Conservation (phyloP, 179 eudicot species). For the Drosera spatulata region DNA sequence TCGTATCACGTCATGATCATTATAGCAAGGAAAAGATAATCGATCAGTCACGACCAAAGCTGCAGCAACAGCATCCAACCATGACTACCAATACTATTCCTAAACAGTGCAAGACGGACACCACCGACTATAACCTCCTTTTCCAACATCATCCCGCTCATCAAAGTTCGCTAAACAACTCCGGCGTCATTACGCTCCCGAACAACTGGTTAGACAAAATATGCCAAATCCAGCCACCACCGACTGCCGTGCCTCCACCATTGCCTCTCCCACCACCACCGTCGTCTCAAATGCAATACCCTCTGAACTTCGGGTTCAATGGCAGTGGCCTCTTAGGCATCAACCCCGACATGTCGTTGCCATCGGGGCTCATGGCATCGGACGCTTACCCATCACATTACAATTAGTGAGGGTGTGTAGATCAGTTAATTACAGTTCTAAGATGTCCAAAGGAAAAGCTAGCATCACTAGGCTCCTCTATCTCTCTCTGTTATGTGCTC, state of each 20-base stretch:
- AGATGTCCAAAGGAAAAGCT: no score
- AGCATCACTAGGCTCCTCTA: no score
- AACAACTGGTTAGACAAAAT: conserved; percentile 7
- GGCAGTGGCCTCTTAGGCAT: conserved; percentile 1
- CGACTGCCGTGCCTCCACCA: background rate
- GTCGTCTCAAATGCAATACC: background rate
- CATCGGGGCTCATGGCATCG: background rate
- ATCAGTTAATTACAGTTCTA: background rate
- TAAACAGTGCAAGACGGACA: conserved; percentile 32
- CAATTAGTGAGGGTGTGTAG: background rate
- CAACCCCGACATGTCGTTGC: background rate
- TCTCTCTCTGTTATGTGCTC: no score
- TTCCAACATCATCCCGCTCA: background rate
- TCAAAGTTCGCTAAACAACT: background rate
- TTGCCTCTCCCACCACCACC: background rate
- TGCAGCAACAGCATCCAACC: conserved; percentile 1
- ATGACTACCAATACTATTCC: conserved; percentile 35
- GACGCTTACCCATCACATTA: background rate
- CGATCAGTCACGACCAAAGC: conserved; percentile 61
- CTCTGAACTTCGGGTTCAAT: conserved; percentile 7
- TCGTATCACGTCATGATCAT: conserved; percentile 8
- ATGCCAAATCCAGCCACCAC: background rate
- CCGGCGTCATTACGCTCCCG: background rate
- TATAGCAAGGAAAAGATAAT: conserved; percentile 43
- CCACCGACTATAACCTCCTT: conserved; percentile 7